Conservation (phyloP, 345 rosid genomes). For the Populus deltoides region DNA sequence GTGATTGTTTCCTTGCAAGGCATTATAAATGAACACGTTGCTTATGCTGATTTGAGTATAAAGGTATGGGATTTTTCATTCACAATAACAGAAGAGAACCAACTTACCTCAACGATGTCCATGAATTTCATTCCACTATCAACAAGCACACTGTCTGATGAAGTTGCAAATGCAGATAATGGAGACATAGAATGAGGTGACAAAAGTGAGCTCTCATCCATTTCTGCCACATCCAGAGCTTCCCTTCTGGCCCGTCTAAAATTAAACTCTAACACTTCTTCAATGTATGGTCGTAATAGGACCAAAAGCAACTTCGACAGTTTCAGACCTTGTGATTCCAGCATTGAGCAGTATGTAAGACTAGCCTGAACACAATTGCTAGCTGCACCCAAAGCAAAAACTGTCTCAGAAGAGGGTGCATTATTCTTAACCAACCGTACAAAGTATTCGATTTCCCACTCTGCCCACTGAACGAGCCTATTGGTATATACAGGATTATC, state of each 20-base stretch:
- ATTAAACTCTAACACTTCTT: constrained; percentile 88
- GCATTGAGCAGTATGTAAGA: constrained; percentile 65
- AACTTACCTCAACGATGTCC: constrained; percentile 74
- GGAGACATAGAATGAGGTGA: constrained; percentile 52
- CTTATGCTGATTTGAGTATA: neutral
- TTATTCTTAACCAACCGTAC: constrained; percentile 78
- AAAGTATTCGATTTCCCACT: constrained; percentile 84
- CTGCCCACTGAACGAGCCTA: constrained; percentile 93
- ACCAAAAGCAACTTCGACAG: constrained; percentile 84
- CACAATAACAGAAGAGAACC: constrained; percentile 8
- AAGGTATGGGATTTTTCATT: neutral
- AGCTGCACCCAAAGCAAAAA: constrained; percentile 75
- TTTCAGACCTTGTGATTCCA: constrained; percentile 82
- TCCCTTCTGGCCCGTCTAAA: constrained; percentile 76
- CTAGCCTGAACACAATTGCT: constrained; percentile 72
- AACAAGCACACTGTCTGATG: constrained; percentile 57
- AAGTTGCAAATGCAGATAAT: constrained; percentile 55
- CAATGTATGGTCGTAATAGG: constrained; percentile 75
- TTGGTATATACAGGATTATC: constrained; percentile 80
- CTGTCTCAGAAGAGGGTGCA: constrained; percentile 73
- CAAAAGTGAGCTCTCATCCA: constrained; percentile 49
- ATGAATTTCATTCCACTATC: constrained; percentile 78
- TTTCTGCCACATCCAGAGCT: constrained; percentile 54
- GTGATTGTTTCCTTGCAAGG: neutral
- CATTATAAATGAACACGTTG: neutral